Base-by-base conservation (phyloP, 169 alveolate genomes). In the Plasmodium inui region DNA sequence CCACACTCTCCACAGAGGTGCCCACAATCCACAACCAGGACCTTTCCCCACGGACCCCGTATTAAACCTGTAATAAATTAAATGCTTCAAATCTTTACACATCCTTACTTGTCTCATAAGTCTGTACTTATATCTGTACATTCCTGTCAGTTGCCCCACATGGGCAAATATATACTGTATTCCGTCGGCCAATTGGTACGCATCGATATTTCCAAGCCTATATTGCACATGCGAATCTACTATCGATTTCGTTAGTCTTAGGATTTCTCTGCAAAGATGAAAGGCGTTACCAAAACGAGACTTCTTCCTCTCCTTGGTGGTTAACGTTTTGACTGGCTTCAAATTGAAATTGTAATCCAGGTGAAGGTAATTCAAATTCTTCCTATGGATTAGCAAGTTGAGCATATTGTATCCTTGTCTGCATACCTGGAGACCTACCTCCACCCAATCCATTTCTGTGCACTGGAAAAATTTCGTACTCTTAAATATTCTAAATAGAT, bases 41-140 rank as follows among this genome's bases (percentile, higher is more conserved):
- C 99, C 99, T 96, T 99, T 99, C n/a, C 99, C 99, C 26, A 99
- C 99, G 4, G 99, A 99, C 0, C 99, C 99, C 5, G 99, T 99
- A 95, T 99, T 99, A 95, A 99, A 99, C 82, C 99, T 97, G 98
- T 99, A 99, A 97, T 99, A 99, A 30, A 99, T 98, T 93, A 99
- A 96, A 96, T 99, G 99, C 96, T 99, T 99, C 73, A 99, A 97
- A 96, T 99, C 99, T 95, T 99, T 99, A 95, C 99, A 99, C 99
- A 99, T 99, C 83, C 99, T 97, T 41, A 98, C 98, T 95, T 99
- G 99, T 61, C 99, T 98, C 99, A 99, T 99, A 79, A 99, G 97
- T 88, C 99, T 97, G 96, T 99, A 99, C 97, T 99, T 99, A 96
- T 99, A 99, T 83, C 99, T 97, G 96, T 99, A 99, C 99, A 99